Evolutionary conservation across 352 stramenopile species (phyloP).

Genomic region (Phytophthora macrochlamydospora): DNA sequence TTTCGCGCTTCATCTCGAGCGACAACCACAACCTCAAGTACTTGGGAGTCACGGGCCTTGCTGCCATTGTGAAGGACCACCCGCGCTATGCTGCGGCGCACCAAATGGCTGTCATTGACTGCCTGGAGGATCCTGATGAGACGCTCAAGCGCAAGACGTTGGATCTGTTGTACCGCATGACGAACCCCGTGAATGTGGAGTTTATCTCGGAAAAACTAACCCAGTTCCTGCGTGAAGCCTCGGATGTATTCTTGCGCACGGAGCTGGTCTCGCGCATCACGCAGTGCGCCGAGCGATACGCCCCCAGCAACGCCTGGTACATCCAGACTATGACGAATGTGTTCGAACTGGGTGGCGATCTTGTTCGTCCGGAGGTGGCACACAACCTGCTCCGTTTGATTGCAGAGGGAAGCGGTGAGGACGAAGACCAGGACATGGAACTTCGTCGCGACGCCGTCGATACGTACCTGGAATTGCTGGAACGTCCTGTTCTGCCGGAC

Average conservation of each 20-base stretch:
- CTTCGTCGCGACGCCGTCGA: constrained; percentile 97
- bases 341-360: constrained; percentile 95
- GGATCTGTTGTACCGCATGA: constrained; percentile 97
- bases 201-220: constrained; percentile 99
- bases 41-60: constrained; percentile 98
- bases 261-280: constrained; percentile 98
- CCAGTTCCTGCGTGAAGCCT: constrained; percentile 94
- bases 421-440: constrained; percentile 96
- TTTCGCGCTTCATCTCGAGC: constrained; percentile 94
- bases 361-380: constrained; percentile 96
- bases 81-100: constrained; percentile 97
- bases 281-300: constrained; percentile 96
- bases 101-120: constrained; percentile 99
- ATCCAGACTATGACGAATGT: constrained; percentile 98
- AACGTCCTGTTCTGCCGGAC: constrained; percentile 94
- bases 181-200: constrained; percentile 99
- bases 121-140: constrained; percentile 99
- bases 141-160: constrained; percentile 99
- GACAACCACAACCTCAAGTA: constrained; percentile 99
- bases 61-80: constrained; percentile 97
- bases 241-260: constrained; percentile 97
- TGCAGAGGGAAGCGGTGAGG: constrained; percentile 96
- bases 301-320: constrained; percentile 99
- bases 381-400: constrained; percentile 99
- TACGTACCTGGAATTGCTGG: constrained; percentile 96